Evolutionary conservation across 1,284 basidiomycete species (phyloP), one percentile per base, ranked within the genome.

Genomic region (Heterobasidion occidentale): DNA sequence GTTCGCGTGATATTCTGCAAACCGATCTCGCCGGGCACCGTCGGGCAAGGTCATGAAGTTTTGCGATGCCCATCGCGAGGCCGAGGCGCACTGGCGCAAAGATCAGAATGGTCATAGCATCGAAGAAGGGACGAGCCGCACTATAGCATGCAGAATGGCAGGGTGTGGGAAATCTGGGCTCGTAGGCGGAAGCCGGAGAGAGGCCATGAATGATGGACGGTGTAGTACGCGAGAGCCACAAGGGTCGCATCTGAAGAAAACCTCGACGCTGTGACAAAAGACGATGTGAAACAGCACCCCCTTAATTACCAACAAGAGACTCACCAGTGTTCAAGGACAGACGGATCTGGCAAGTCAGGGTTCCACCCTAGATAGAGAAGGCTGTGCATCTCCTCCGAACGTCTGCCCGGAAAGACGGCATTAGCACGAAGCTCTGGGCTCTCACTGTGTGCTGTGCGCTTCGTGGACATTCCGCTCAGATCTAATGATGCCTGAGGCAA

Each of bases 211-310:
- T n/a, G 85, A 83, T n/a, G 83, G 81, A 14, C 79, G 77, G 63
- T 92, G 89, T 48, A 93, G 73, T 52, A 92, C 81, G 53, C 86
- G 80, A 17, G 89, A 87, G 56, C 87, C 84, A 64, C 89, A 91
- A 53, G 90, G 88, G 69, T 92, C 90, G 64, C 86, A 88, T 65
- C 83, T 81, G 68, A 92, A 92, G 70, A 90, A 92, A 12, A 87
- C 73, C 42, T 90, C 86, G 64, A 92, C 81, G 60, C 90, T 92
- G 60, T 4, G 59, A 58, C 55, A 34, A 54, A 51, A 54, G 55
- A 33, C 34, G 36, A 56, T 45, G 55, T 56, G 57, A 47, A 57
- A 55, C 52, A 17, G 49, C 19, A 44, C 20, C 27, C 27, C 27
- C 5, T 5, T 1, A 51, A 46, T 20, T 54, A 50, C 36, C 59